Evolutionary conservation across 805 yeast genomes (phyloP), one percentile per base, ranked within the genome.

Genomic region (Monosporozyma unispora): DNA sequence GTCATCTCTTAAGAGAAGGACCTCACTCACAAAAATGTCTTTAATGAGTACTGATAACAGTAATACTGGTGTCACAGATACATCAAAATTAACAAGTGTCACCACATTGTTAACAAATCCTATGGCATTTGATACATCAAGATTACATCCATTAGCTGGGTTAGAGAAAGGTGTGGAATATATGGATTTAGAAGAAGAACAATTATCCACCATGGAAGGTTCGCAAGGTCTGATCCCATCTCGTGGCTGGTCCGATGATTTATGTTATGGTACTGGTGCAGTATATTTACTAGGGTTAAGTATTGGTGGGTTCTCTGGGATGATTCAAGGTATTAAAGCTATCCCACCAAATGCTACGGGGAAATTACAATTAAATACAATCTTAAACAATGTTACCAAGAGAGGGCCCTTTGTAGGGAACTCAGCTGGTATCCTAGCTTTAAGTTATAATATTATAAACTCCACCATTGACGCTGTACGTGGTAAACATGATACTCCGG

Each of bases 261-360:
- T 93, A 56, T 89, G 97, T 77, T 93, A 93, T 69, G 99, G 99
- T 58, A 85, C 98, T 10, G 99, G 99, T 69, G 82, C 96, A 6
- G 88, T 89, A 47, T 93, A 93, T 66, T 75, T 93, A 57, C 58
- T 85, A 29, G 95, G 96, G 41, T 76, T 93, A 56, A 95, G 95
- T 33, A 52, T 80, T 42, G 99, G 99, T 70, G 99, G 99, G 52
- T 70, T 82, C 12, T 84, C 81, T 61, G 99, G 99, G 52, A 71
- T 90, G 53, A 78, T 80, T 52, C 96, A 91, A 69, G 98, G 99
- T 54, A 61, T 93, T 49, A 76, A 77, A 53, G 80, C 81, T 65
- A 75, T 93, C 49, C 93, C 95, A 40, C 77, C 82, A 42, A 75
- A 79, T 52, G 80, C 90, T 29, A 81, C 96, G 11, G 81, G 86